phyloP scores from a whole-genome alignment of 2,329 filamentous ascomycete species.

The Didymella pinodella region DNA sequence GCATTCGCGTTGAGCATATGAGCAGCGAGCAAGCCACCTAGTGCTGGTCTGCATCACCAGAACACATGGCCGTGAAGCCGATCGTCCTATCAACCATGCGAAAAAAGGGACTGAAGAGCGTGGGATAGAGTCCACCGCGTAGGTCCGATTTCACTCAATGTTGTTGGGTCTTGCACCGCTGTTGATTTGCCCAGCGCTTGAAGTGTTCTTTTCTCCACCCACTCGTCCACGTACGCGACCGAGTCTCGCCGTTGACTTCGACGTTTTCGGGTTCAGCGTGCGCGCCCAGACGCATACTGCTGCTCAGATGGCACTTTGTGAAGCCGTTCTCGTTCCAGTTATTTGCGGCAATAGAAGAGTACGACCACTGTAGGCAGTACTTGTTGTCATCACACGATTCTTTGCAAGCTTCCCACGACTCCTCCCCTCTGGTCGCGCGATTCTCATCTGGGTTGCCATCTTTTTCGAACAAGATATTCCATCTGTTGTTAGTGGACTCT shows the following conservation, averaged over 20 bases:
- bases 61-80: not conserved
- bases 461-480: slow-evolving; percentile 45
- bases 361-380: slow-evolving; percentile 47
- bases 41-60: not conserved
- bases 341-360: slow-evolving; percentile 34
- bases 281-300: slow-evolving; percentile 40
- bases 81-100: not conserved
- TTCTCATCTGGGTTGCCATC: slow-evolving; percentile 26
- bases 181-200: slow-evolving; percentile 36
- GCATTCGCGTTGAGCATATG: not conserved
- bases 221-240: slow-evolving; percentile 35
- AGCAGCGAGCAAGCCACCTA: not conserved
- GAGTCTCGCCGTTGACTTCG: slow-evolving; percentile 23
- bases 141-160: slow-evolving; percentile 11
- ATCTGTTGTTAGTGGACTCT: slow-evolving; percentile 39
- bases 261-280: slow-evolving; percentile 26
- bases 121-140: not conserved
- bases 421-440: slow-evolving; percentile 33
- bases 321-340: slow-evolving; percentile 45
- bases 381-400: slow-evolving; percentile 38
- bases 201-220: slow-evolving; percentile 45
- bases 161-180: slow-evolving; percentile 39
- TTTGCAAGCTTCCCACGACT: slow-evolving; percentile 40
- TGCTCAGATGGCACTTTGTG: slow-evolving; percentile 47
- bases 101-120: not conserved